Conservation (phyloP, 345 rosid genomes). For the Laguncularia racemosa region DNA sequence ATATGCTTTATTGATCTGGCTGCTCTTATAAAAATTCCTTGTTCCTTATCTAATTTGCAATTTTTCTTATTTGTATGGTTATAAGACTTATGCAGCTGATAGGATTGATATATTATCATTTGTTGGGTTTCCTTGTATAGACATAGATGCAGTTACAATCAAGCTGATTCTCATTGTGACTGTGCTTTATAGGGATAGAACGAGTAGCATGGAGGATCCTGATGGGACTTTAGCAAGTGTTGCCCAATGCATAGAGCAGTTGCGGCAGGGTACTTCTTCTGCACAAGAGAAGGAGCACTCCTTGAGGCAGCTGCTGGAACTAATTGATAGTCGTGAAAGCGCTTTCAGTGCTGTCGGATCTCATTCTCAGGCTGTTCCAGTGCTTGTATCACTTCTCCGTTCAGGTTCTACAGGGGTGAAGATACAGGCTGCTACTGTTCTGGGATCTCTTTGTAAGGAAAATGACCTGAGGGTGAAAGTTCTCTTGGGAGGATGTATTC, state of each 20-base stretch:
- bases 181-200: slow-evolving; percentile 63
- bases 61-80: no score
- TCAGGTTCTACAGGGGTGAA: slow-evolving; percentile 92
- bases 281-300: slow-evolving; percentile 86
- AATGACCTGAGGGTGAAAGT: slow-evolving; percentile 97
- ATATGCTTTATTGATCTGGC: no score
- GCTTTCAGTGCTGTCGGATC: slow-evolving; percentile 99
- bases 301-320: slow-evolving; percentile 86
- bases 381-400: slow-evolving; percentile 98
- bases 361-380: slow-evolving; percentile 99
- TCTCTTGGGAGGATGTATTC: slow-evolving; percentile 98
- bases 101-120: no score
- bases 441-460: slow-evolving; percentile 98
- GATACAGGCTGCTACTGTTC: slow-evolving; percentile 91
- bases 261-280: slow-evolving; percentile 84
- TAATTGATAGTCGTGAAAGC: slow-evolving; percentile 85
- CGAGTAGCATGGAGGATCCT: slow-evolving; percentile 96
- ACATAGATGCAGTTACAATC: neutral
- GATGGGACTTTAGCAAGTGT: slow-evolving; percentile 99
- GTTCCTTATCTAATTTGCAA: no score
- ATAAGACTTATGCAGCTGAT: no score
- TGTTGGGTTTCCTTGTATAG: neutral
- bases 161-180: slow-evolving; percentile 1
- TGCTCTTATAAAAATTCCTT: no score
- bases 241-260: slow-evolving; percentile 97